Percentiles rank a stretch among this genome's conserved stretches.
Conservation (phyloP, 306 rosid species). For the Echinosophora koreensis region DNA sequence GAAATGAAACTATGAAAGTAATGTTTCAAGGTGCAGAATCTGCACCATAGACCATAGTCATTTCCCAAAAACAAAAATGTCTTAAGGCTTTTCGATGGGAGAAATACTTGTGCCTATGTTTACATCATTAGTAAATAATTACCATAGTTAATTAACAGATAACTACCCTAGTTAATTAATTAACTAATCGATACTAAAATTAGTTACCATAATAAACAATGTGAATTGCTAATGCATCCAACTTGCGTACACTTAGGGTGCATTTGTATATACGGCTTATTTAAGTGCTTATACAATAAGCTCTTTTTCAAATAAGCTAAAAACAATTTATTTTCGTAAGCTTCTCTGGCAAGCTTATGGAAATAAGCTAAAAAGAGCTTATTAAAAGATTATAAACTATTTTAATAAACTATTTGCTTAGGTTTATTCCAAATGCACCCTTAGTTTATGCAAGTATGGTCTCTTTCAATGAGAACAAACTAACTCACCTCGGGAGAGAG, state of each 20-base stretch:
- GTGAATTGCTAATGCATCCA: too few relatives aligned
- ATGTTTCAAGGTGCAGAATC: background rate
- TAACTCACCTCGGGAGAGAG: slow-evolving; percentile 80
- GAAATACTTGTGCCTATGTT: background rate
- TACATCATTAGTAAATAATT: background rate
- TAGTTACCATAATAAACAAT: too few relatives aligned
- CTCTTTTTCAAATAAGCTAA: too few relatives aligned
- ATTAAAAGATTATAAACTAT: too few relatives aligned
- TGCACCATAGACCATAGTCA: background rate
- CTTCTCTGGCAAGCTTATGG: too few relatives aligned
- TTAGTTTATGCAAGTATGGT: background rate
- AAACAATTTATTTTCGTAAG: too few relatives aligned
- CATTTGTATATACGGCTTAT: too few relatives aligned
- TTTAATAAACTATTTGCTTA: too few relatives aligned
- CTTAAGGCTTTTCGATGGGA: background rate
- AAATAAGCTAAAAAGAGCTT: too few relatives aligned
- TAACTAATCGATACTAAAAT: background rate
- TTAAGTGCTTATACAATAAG: too few relatives aligned
- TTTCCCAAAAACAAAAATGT: background rate
- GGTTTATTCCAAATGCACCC: too few relatives aligned
- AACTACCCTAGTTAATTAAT: background rate
- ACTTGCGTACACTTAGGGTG: too few relatives aligned
- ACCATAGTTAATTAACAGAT: background rate
- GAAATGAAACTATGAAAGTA: background rate
- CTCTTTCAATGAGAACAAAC: background rate